Base-by-base conservation (phyloP, 495 filamentous ascomycete species). In the Aspergillus asperescens region DNA sequence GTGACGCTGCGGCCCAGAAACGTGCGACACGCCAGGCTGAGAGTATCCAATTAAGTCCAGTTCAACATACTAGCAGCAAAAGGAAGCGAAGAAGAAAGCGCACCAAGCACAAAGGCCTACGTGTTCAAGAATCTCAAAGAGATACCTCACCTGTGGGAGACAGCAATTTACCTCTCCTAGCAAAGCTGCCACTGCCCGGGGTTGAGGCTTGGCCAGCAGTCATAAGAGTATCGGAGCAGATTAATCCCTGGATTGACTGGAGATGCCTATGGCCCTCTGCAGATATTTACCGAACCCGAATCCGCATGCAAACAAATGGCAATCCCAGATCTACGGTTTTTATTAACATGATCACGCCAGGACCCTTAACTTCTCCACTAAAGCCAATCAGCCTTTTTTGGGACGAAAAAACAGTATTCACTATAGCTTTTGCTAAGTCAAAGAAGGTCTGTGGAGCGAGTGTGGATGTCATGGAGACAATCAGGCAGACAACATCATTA, bases 171-270 rank as follows among this genome's bases (percentile, higher is more conserved):
- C 35, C 35, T 2, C 15, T 38, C 4, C n/a, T 7, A 12, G 8
- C 32, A 35, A 9, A 35, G n/a, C n/a, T 4, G 32, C 8, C 16
- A 13, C n/a, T 5, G 4, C 35, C 16, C n/a, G 18, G 13, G 32
- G 5, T 15, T 19, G 35, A 16, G 3, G 35, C 35, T 6, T 16
- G 65, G 2, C 64, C 67, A 0, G 50, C 66, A 0, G 31, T 82
- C 8, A 62, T 77, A 5, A 58, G 72, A 18, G 84, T 85, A 4
- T 66, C 72, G 7, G 75, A 73, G 29, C 74, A 79, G 56, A 70
- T 82, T 43, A 78, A 87, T 58, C 86, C 88, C 0, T 94, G 85
- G 84, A 54, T 65, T 12, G 60, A 68, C 5, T 61, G 88, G 34
- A 81, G 86, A n/a, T n/a, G n/a, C 2, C 61, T 67, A 18, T 70